Conservation (phyloP, 164 flowering plant species). For the Vitis amurensis region DNA sequence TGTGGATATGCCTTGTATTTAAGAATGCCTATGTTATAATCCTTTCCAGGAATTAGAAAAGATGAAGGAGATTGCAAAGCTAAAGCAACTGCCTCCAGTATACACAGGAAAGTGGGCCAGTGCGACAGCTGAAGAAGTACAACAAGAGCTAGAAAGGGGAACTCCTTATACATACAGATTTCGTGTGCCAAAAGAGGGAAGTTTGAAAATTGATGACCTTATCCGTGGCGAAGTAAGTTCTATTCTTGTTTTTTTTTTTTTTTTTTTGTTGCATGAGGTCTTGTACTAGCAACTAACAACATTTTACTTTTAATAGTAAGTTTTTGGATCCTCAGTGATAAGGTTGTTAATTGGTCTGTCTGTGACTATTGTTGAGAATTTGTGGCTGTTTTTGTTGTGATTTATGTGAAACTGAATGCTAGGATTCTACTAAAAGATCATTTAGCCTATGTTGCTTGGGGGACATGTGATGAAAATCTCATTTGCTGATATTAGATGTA, state of each 20-base stretch:
- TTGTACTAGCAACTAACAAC: background rate
- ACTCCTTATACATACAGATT: constrained; percentile 91
- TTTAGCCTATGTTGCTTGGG: background rate
- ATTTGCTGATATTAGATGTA: background rate
- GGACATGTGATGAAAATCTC: background rate
- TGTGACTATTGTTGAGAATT: background rate
- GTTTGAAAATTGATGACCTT: constrained; percentile 78
- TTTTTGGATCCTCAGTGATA: background rate
- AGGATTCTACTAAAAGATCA: background rate
- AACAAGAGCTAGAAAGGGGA: constrained; percentile 75
- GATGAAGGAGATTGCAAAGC: constrained; percentile 88
- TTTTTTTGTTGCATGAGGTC: background rate
- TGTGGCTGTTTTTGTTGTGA: background rate
- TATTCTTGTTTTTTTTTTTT: background rate
- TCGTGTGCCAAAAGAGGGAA: constrained; percentile 86
- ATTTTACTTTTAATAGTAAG: background rate
- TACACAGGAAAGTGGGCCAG: constrained; percentile 90
- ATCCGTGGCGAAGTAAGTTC: constrained; percentile 85
- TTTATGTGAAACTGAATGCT: background rate
- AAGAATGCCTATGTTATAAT: background rate
- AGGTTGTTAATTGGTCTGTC: background rate
- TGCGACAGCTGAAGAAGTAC: constrained; percentile 71
- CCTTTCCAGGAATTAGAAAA: constrained; percentile 72
- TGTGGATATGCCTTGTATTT: background rate
- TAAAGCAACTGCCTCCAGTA: constrained; percentile 81